These are phyloP conservation scores for Cytospora leucostoma DNA, from an alignment of 2,329 filamentous ascomycete genomes.

Conservation along the genomic window DNA sequence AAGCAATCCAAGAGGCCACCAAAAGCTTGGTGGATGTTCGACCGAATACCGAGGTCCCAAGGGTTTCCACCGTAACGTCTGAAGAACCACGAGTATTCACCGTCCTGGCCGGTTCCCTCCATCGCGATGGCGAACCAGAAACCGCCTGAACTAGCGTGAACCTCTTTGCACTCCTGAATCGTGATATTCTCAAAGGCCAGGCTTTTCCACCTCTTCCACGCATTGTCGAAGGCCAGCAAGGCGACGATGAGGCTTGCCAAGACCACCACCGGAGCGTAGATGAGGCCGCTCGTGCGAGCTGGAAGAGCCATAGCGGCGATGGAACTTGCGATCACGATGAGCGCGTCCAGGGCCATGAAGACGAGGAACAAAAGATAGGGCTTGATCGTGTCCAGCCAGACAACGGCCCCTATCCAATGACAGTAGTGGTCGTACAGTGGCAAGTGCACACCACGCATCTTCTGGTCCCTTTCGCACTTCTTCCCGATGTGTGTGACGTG, in stretches of 20 bases:
- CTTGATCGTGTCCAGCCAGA: slow-evolving; percentile 23
- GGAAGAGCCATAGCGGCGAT: background rate
- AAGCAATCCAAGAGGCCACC: slow-evolving; percentile 22
- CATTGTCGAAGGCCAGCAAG: slow-evolving; percentile 11
- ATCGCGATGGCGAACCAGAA: slow-evolving; percentile 22
- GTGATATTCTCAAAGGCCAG: slow-evolving; percentile 21
- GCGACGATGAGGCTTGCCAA: slow-evolving; percentile 16
- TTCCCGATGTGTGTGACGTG: slow-evolving; percentile 12
- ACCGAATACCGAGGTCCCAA: slow-evolving; percentile 19
- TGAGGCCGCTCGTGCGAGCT: background rate
- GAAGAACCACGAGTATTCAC: slow-evolving; percentile 6
- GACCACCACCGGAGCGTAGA: slow-evolving; percentile 9
- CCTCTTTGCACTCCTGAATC: slow-evolving; percentile 8
- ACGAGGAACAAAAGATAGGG: slow-evolving; percentile 20
- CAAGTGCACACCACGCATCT: slow-evolving; percentile 10
- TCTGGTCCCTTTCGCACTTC: slow-evolving; percentile 1
- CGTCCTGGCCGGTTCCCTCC: slow-evolving; percentile 1
- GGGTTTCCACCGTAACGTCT: slow-evolving; percentile 5
- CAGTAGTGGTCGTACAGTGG: slow-evolving; percentile 24
- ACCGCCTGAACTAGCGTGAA: slow-evolving; percentile 2
- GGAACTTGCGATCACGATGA: slow-evolving; percentile 16
- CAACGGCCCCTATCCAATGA: slow-evolving; percentile 12
- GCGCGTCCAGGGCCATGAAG: slow-evolving; percentile 17
- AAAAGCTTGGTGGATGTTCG: slow-evolving; percentile 22
- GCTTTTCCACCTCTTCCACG: slow-evolving; percentile 3